Conservation (phyloP, 2,329 filamentous ascomycete species). For the Diaporthe caulivora region DNA sequence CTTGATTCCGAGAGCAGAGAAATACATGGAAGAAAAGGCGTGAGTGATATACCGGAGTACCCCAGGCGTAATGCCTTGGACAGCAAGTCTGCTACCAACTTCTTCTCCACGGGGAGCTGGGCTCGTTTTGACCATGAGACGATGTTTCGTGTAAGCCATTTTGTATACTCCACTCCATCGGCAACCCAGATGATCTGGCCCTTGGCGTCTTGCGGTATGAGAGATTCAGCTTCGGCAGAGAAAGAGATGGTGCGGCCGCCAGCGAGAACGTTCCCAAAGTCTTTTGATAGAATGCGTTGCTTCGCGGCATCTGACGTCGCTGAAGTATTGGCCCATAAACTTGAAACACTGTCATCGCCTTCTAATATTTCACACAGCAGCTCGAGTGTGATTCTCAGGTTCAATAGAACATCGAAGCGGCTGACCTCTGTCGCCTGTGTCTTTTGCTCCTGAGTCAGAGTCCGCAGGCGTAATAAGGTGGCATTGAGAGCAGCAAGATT, state of each 20-base stretch:
- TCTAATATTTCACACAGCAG: slow-evolving; percentile 58
- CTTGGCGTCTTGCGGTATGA: slow-evolving; percentile 54
- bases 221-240: slow-evolving; percentile 67
- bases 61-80: slow-evolving; percentile 77
- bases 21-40: too few relatives aligned
- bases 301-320: slow-evolving; percentile 41
- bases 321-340: slow-evolving; percentile 53
- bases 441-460: slow-evolving; percentile 67
- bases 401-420: slow-evolving; percentile 57
- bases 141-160: slow-evolving; percentile 79
- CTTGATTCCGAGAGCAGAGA: too few relatives aligned
- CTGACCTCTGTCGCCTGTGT: slow-evolving; percentile 52
- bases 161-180: slow-evolving; percentile 72
- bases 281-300: slow-evolving; percentile 53
- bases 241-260: slow-evolving; percentile 63
- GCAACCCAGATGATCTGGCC: slow-evolving; percentile 68
- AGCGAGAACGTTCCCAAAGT: slow-evolving; percentile 60
- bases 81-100: slow-evolving; percentile 61
- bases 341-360: slow-evolving; percentile 51
- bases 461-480: slow-evolving; percentile 76
- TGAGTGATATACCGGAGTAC: slow-evolving; percentile 70
- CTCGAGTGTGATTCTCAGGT: slow-evolving; percentile 58
- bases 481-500: slow-evolving; percentile 85
- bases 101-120: slow-evolving; percentile 49
- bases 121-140: slow-evolving; percentile 54